These are phyloP conservation scores for Leccinum rimulosum DNA, from an alignment of 768 basidiomycete species.

Conservation along the genomic window DNA sequence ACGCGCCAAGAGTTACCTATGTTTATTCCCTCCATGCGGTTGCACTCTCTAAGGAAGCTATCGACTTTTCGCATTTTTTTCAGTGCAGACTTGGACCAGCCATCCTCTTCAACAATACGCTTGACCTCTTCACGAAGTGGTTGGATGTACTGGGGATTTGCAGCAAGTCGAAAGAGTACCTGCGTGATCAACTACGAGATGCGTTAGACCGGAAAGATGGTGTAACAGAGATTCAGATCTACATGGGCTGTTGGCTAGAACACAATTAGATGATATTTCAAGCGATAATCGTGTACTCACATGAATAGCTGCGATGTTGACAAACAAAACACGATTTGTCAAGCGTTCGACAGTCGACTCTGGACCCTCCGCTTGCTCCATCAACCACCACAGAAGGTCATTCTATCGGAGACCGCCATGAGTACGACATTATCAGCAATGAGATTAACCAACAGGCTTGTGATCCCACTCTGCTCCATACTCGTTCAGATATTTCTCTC, in stretches of 20 bases:
- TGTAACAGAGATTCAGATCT: not conserved
- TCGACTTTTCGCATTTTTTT: slow-evolving; percentile 6
- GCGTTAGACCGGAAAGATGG: not conserved
- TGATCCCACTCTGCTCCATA: not conserved
- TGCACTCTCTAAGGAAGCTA: slow-evolving; percentile 9
- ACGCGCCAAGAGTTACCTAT: not conserved
- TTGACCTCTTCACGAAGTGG: slow-evolving; percentile 10
- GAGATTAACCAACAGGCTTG: not conserved
- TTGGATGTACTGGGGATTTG: not conserved
- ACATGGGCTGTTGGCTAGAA: not conserved
- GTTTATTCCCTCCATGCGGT: slow-evolving; percentile 2
- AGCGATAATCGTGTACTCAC: not conserved
- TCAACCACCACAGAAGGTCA: not conserved
- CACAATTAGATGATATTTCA: not conserved
- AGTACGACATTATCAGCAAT: not conserved
- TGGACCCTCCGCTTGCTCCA: slow-evolving; percentile 8
- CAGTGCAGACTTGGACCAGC: slow-evolving; percentile 3
- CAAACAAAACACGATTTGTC: not conserved
- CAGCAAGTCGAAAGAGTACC: not conserved
- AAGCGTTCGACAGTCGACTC: not conserved
- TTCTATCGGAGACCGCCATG: not conserved
- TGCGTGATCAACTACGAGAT: not conserved
- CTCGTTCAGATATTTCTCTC: not conserved
- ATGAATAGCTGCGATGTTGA: not conserved
- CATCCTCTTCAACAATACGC: not conserved